Conservation (phyloP, 192 early-diverging fungal genomes). For the Gryganskiella cystojenkinii region DNA sequence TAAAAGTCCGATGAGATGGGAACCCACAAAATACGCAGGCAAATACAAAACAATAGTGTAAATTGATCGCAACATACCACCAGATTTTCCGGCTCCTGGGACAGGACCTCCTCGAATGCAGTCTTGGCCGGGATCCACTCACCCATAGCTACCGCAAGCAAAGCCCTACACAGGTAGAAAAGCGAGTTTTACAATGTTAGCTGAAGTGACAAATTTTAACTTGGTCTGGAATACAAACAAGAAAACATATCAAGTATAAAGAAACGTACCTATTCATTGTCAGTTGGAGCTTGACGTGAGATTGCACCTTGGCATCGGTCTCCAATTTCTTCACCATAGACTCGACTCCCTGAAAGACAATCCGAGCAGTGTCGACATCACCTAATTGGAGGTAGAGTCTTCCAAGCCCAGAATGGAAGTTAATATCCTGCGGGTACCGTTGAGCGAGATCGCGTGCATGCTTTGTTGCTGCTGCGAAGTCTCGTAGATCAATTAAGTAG, state of each 20-base stretch:
- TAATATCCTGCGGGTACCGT: conserved; percentile 41
- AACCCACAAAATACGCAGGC: neutral
- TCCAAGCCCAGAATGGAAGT: conserved; percentile 56
- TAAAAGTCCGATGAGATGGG: neutral
- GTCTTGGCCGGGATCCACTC: conserved; percentile 56
- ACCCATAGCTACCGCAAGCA: conserved; percentile 52
- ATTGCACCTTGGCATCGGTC: conserved; percentile 1
- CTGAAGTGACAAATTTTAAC: neutral
- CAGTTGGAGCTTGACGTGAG: conserved; percentile 35
- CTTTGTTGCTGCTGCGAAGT: conserved; percentile 48
- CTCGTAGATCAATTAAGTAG: conserved; percentile 56
- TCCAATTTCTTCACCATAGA: conserved; percentile 24
- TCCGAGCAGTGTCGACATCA: conserved; percentile 52
- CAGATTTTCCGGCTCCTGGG: conserved; percentile 57
- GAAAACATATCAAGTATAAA: too few species aligned
- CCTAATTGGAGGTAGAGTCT: conserved; percentile 60
- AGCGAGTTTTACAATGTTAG: neutral
- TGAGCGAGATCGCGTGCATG: conserved; percentile 47
- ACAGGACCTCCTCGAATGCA: conserved; percentile 52
- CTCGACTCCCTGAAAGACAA: conserved; percentile 44
- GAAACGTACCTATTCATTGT: conserved; percentile 55
- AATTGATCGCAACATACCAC: conserved; percentile 32
- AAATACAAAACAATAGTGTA: neutral
- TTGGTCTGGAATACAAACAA: too few species aligned
- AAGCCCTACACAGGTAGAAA: conserved; percentile 29